Percentiles rank a stretch among this genome's conserved stretches.
Evolutionary conservation across 108 stramenopile genomes (phyloP).

Genomic region (Fragilariopsis cylindrus): DNA sequence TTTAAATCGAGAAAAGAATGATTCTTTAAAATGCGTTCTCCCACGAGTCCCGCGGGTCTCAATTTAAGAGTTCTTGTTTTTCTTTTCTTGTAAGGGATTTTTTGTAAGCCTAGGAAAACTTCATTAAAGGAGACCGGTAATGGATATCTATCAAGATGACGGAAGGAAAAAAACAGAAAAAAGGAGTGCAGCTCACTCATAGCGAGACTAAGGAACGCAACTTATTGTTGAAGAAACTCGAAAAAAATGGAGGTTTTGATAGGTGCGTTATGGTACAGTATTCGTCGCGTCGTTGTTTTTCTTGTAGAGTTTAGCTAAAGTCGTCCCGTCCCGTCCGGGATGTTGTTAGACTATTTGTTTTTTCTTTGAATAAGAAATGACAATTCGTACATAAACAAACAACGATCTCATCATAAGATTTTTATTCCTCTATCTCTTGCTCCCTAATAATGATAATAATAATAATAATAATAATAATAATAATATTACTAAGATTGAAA

Average conservation of each 20-base stretch:
- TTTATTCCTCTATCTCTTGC: neutral
- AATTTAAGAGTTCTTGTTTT: neutral
- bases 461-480: neutral
- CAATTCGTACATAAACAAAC: neutral
- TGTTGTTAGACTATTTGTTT: neutral
- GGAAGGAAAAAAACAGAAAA: conserved; percentile 15
- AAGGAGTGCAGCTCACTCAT: conserved; percentile 25
- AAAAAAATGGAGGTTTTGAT: conserved; percentile 34
- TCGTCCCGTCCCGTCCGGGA: neutral
- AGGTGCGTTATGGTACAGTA: conserved; percentile 16
- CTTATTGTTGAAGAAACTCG: conserved; percentile 19
- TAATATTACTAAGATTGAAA: conserved; percentile 13
- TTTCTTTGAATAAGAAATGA: neutral
- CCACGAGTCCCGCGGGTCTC: too few relatives aligned
- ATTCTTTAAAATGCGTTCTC: neutral
- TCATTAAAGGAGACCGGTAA: neutral
- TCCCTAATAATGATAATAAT: neutral
- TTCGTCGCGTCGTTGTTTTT: neutral
- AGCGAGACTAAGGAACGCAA: conserved; percentile 26
- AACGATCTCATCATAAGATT: neutral
- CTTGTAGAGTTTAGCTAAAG: neutral
- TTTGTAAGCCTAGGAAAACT: neutral
- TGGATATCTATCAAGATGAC: conserved; percentile 13
- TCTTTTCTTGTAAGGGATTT: neutral
- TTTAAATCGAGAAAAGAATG: neutral